phyloP scores from a whole-genome alignment of 1,284 basidiomycete species.

The Retiboletus fuscus region DNA sequence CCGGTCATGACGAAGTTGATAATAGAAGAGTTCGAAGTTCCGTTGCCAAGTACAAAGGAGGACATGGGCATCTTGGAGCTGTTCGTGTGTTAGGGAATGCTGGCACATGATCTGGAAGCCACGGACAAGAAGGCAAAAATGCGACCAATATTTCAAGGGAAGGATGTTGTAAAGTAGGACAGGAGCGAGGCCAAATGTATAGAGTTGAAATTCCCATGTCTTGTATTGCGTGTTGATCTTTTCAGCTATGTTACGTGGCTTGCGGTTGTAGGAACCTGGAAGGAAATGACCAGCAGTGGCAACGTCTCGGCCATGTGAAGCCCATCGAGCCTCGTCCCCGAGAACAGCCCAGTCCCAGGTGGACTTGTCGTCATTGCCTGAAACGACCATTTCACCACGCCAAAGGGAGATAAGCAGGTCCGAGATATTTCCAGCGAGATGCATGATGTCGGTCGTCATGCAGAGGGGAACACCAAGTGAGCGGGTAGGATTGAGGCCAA shows the following conservation, averaged over 20 bases:
- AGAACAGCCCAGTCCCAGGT: slow-evolving; percentile 9
- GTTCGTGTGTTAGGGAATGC: background rate
- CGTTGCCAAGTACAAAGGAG: too few relatives aligned
- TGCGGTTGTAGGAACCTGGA: background rate
- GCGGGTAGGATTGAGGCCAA: accelerated
- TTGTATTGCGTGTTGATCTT: slow-evolving; percentile 41
- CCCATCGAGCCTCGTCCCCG: accelerated
- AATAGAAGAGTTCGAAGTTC: too few relatives aligned
- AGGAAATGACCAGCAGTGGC: background rate
- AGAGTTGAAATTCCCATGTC: background rate
- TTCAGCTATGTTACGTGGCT: slow-evolving; percentile 49
- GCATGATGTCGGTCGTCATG: slow-evolving; percentile 54
- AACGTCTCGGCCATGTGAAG: background rate
- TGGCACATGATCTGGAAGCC: background rate
- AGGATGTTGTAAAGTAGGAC: background rate
- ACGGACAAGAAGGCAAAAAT: background rate
- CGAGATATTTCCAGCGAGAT: slow-evolving; percentile 48
- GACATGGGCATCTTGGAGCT: background rate
- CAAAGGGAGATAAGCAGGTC: slow-evolving; percentile 50
- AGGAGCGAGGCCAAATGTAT: background rate
- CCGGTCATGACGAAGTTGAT: too few relatives aligned
- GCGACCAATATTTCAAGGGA: background rate
- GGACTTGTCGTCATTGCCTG: background rate
- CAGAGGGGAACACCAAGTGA: slow-evolving; percentile 40
- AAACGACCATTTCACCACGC: slow-evolving; percentile 45